A percentile compares a stretch with the other conserved stretches of the same genome.
These are phyloP conservation scores for Rosa rugosa DNA, from an alignment of 306 rosid genomes.

Conservation along the genomic window DNA sequence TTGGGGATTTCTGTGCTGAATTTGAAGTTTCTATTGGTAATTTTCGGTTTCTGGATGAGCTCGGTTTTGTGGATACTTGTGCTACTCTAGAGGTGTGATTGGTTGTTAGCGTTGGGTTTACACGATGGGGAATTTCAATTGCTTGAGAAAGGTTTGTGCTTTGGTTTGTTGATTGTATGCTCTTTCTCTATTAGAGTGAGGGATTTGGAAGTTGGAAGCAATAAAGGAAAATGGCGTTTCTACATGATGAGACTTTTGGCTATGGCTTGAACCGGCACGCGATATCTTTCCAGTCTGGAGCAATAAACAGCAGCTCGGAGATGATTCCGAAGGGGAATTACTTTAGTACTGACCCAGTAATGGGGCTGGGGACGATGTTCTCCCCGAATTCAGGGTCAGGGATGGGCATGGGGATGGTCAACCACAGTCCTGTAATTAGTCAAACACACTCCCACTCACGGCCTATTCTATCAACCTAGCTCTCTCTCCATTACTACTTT, in stretches of 20 bases:
- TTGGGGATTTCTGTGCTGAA: neutral
- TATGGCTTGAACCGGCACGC: slow-evolving; percentile 69
- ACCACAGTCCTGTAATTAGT: slow-evolving; percentile 53
- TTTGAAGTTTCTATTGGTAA: neutral
- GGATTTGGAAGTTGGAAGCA: neutral
- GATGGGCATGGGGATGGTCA: slow-evolving; percentile 37
- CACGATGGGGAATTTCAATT: slow-evolving; percentile 12
- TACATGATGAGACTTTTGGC: slow-evolving; percentile 46
- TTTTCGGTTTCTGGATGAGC: neutral
- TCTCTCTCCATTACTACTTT: no score
- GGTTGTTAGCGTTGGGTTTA: slow-evolving; percentile 13
- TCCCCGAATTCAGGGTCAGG: slow-evolving; percentile 50
- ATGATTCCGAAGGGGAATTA: slow-evolving; percentile 77
- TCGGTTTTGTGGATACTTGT: no score
- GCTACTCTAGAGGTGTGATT: neutral
- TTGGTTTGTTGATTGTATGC: slow-evolving; percentile 30
- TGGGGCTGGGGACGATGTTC: slow-evolving; percentile 50
- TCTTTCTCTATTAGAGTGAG: neutral
- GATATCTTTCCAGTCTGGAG: slow-evolving; percentile 80
- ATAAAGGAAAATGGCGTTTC: slow-evolving; percentile 59
- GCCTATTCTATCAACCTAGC: no score
- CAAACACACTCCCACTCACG: slow-evolving; percentile 23
- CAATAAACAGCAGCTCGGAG: slow-evolving; percentile 69
- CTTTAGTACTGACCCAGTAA: slow-evolving; percentile 47
- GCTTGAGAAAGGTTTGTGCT: neutral